Evolutionary conservation across 2,329 filamentous ascomycete species (phyloP).

Genomic region (Pseudopyricularia cyperi): DNA sequence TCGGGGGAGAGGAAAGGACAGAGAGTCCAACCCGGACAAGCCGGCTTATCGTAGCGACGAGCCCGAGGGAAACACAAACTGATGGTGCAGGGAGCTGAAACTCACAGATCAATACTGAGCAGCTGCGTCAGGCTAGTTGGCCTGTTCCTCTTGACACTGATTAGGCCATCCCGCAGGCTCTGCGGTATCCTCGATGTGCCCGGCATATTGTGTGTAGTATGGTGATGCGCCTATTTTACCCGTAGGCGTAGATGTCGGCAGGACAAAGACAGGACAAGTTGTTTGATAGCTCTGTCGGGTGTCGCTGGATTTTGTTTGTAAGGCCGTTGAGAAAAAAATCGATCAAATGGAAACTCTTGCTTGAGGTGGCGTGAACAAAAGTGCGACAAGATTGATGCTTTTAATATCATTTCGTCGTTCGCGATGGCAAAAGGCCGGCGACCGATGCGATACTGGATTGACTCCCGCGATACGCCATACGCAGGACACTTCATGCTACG

Average conservation of each 20-base stretch:
- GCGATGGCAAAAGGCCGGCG: not conserved
- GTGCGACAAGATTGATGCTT: not conserved
- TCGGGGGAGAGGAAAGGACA: no score
- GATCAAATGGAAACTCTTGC: not conserved
- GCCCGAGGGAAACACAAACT: not conserved
- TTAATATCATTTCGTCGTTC: not conserved
- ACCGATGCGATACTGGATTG: not conserved
- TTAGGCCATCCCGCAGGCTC: constrained; percentile 56
- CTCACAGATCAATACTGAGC: constrained; percentile 58
- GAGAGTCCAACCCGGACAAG: no score
- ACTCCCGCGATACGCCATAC: not conserved
- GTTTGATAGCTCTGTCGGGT: not conserved
- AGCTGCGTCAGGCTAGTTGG: constrained; percentile 43
- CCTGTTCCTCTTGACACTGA: constrained; percentile 42
- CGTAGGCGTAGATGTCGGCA: not conserved
- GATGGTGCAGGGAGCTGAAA: constrained; percentile 7
- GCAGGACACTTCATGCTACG: not conserved
- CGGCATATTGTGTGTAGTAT: constrained; percentile 31
- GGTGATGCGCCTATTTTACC: not conserved
- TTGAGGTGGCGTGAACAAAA: not conserved
- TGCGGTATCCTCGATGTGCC: constrained; percentile 59
- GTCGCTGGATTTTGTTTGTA: not conserved
- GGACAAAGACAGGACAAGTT: not conserved
- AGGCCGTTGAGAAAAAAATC: not conserved
- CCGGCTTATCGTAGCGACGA: not conserved